Conservation (phyloP, 305 asterid genomes). For the Fraxinus baroniana region DNA sequence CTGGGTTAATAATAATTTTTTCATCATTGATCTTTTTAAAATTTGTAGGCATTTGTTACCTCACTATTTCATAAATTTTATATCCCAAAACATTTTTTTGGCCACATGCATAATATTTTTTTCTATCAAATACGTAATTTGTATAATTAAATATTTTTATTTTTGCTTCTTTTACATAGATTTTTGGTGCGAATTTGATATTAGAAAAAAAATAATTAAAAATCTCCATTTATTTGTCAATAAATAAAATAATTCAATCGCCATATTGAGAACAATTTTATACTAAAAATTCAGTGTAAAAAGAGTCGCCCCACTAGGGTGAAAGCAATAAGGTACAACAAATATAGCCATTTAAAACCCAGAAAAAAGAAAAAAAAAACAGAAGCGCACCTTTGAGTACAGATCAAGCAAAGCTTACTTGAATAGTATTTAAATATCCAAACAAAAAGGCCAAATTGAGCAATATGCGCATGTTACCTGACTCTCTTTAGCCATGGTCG, state of each 20-base stretch:
- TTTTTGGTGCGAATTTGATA: not conserved
- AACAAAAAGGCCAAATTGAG: constrained; percentile 8
- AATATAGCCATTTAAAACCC: not conserved
- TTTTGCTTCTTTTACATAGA: not conserved
- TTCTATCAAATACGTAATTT: not conserved
- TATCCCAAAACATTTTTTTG: not conserved
- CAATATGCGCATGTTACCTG: constrained; percentile 5
- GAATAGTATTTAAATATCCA: constrained; percentile 2
- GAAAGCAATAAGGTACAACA: not conserved
- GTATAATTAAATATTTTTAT: not conserved
- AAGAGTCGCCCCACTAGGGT: not conserved
- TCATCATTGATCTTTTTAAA: not conserved
- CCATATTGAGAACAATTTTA: not conserved
- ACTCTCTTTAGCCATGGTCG: not conserved
- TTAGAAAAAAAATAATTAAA: no score
- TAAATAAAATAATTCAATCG: not conserved
- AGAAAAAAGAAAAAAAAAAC: not conserved
- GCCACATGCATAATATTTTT: not conserved
- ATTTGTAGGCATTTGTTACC: not conserved
- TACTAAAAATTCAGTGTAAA: no score
- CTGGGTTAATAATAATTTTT: not conserved
- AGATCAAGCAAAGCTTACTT: constrained; percentile 24
- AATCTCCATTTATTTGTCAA: not conserved
- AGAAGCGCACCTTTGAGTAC: constrained; percentile 29
- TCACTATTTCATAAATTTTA: not conserved